A percentile compares a stretch with the other conserved stretches of the same genome.
Conservation (phyloP, 495 filamentous ascomycete species). For the Penicillium cataractarum region DNA sequence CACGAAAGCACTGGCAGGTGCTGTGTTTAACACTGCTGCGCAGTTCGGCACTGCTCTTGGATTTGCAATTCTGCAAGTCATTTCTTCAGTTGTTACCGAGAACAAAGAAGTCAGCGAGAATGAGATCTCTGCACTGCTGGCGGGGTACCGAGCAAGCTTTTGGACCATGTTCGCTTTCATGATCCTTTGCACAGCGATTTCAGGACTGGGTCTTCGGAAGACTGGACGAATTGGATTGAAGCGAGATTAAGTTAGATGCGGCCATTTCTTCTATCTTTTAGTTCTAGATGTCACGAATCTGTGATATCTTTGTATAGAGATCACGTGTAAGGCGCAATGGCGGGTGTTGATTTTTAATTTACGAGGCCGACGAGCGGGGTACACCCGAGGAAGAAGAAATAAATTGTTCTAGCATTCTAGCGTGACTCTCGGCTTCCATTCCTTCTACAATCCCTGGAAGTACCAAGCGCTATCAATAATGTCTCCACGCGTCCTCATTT, state of each 20-base stretch:
- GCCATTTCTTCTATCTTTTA: not conserved
- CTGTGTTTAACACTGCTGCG: slow-evolving; percentile 10
- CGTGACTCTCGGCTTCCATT: not conserved
- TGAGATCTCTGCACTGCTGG: not conserved
- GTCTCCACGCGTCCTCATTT: not conserved
- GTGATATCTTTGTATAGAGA: not conserved
- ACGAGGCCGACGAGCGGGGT: not conserved
- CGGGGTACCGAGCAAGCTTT: slow-evolving; percentile 13
- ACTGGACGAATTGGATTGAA: slow-evolving; percentile 9
- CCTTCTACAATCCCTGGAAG: not conserved
- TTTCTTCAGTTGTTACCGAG: slow-evolving; percentile 12
- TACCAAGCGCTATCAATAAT: not conserved
- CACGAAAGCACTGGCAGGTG: slow-evolving; percentile 7
- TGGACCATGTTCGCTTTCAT: slow-evolving; percentile 18
- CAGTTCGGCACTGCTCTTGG: slow-evolving; percentile 7
- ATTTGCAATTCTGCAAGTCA: slow-evolving; percentile 11
- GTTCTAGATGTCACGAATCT: not conserved
- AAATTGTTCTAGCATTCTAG: not conserved
- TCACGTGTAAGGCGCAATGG: slow-evolving; percentile 1
- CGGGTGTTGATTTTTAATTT: not conserved
- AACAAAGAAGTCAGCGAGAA: not conserved
- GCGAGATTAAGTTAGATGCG: not conserved
- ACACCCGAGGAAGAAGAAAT: not conserved
- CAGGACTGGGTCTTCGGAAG: slow-evolving; percentile 3
- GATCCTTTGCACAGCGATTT: slow-evolving; percentile 9